phyloP scores from a whole-genome alignment of 1,284 basidiomycete species.

The Mycena sp. region DNA sequence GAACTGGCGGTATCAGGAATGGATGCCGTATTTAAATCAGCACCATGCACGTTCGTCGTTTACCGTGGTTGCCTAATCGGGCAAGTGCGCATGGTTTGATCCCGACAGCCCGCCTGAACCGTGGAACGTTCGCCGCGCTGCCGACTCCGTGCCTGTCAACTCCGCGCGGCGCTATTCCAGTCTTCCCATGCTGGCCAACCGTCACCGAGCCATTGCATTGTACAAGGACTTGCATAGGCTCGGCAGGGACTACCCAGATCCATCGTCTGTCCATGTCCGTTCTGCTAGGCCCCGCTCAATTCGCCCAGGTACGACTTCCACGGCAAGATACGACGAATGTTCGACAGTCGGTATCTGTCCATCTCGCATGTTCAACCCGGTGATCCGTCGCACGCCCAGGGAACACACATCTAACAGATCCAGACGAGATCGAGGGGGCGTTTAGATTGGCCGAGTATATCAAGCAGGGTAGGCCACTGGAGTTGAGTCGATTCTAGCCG shows the following conservation, averaged over 20 bases:
- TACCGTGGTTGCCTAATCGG: no score
- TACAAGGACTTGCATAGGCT: constrained; percentile 84
- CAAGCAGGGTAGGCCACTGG: constrained; percentile 76
- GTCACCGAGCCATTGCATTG: constrained; percentile 58
- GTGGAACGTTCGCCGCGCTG: no score
- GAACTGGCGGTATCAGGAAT: no score
- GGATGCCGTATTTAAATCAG: no score
- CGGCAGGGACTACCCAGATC: constrained; percentile 77
- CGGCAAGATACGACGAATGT: constrained; percentile 71
- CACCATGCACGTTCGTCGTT: no score
- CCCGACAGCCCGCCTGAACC: no score
- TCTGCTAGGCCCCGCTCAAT: constrained; percentile 8
- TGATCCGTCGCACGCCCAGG: constrained; percentile 53
- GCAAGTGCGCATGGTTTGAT: no score
- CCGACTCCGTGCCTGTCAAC: no score
- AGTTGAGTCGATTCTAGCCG: constrained; percentile 10
- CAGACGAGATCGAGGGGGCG: constrained; percentile 81
- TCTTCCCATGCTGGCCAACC: no score
- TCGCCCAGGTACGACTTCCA: constrained; percentile 76
- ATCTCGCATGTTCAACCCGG: background rate
- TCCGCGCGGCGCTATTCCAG: no score
- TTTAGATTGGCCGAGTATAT: constrained; percentile 87
- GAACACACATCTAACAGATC: constrained; percentile 75
- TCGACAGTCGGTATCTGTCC: constrained; percentile 64
- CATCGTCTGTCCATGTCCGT: constrained; percentile 60